These are phyloP conservation scores for Ascochyta lentis DNA, from an alignment of 2,329 filamentous ascomycete species.

Conservation along the genomic window DNA sequence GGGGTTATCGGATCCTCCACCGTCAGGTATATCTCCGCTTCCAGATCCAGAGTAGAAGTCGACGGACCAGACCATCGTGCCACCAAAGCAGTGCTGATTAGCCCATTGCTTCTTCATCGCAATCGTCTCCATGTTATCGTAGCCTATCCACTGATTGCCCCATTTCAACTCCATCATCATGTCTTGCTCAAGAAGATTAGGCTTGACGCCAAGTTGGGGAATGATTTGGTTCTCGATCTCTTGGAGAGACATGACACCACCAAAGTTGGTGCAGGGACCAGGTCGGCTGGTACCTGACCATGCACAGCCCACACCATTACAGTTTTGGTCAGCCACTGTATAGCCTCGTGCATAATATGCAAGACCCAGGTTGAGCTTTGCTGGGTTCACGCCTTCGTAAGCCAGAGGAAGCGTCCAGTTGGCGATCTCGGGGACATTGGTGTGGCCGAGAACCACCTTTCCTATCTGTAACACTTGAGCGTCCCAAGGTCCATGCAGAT, in stretches of 20 bases:
- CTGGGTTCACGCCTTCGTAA: slow-evolving; percentile 51
- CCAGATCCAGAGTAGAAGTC: slow-evolving; percentile 16
- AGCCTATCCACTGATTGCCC: slow-evolving; percentile 49
- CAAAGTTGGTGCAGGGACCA: slow-evolving; percentile 29
- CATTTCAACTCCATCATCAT: slow-evolving; percentile 44
- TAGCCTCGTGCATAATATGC: slow-evolving; percentile 54
- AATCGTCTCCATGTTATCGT: slow-evolving; percentile 48
- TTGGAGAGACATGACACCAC: slow-evolving; percentile 39
- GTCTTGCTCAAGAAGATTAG: slow-evolving; percentile 31
- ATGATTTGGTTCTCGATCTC: slow-evolving; percentile 47
- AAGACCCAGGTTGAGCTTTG: slow-evolving; percentile 53
- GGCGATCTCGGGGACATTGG: neutral
- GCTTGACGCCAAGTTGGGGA: slow-evolving; percentile 20
- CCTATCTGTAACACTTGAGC: slow-evolving; percentile 25
- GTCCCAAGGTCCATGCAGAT: slow-evolving; percentile 42
- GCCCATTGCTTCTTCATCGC: slow-evolving; percentile 57
- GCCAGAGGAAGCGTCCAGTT: slow-evolving; percentile 49
- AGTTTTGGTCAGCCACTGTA: slow-evolving; percentile 27
- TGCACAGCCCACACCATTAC: slow-evolving; percentile 19
- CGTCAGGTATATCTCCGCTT: neutral
- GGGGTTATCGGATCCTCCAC: neutral
- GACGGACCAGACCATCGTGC: slow-evolving; percentile 31
- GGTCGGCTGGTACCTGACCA: slow-evolving; percentile 18
- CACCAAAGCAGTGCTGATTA: slow-evolving; percentile 29
- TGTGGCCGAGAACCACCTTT: neutral